Base-by-base conservation (phyloP, 345 rosid species). In the Cochlearia excelsa region DNA sequence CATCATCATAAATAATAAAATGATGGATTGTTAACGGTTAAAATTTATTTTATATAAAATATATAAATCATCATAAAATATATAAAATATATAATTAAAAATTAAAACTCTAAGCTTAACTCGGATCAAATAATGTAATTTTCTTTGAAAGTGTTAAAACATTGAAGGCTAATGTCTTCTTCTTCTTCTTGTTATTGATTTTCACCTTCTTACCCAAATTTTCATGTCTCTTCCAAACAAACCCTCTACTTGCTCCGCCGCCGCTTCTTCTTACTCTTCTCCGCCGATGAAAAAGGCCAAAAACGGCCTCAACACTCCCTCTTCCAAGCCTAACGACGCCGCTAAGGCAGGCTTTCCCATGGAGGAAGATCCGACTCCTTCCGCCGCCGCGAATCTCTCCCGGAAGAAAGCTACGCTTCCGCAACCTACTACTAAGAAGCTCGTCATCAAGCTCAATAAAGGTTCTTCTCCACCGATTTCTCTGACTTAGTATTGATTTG, bases 161-260 rank as follows among this genome's bases (percentile, higher is more conserved):
- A 16, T 16, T 16, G 0, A 47, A 57, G 44, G 34, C 48, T 59
- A 47, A 71, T 71, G 66, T 70, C 55, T 54, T 66, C 40, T 31
- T 66, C 40, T 31, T 61, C 66, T 16, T 16, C 23, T 16, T 16
- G 23, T 16, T 16, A 16, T 39, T 63, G 58, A 57, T 16, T 57
- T 42, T 26, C 51, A 16, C 35, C 46, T 43, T 53, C 46, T 39
- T 6, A 49, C 54, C 40, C 51, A 30, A 46, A 6, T 23, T 69
- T 77, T 57, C 73, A 88, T 88, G 96, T 88, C 90, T 88, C 88
- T 78, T 80, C 90, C 96, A 72, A 81, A 78, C 77, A 83, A 83
- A 78, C 93, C 86, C 82, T 78, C 86, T 63, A 74, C 73, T 78
- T 51, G 59, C 76, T 54, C 79, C 57, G 28, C 73, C 68, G 51